phyloP scores from a whole-genome alignment of 768 basidiomycete genomes.

The Phylloporus scabripes region DNA sequence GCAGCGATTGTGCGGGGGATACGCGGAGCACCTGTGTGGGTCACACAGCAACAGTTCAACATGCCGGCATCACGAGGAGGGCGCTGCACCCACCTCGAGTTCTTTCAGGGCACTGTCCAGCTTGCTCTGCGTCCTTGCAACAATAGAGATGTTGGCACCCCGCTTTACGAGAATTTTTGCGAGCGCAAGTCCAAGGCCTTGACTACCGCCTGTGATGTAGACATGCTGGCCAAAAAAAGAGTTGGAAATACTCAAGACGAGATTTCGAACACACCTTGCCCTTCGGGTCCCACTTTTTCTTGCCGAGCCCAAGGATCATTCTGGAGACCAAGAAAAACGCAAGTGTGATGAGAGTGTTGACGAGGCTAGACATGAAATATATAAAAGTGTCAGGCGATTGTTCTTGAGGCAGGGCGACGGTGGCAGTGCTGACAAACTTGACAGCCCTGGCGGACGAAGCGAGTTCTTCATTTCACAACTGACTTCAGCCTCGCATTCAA shows the following conservation, averaged over 20 bases:
- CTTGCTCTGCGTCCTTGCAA: conserved; percentile 66
- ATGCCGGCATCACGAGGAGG: background rate
- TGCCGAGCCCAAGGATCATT: conserved; percentile 19
- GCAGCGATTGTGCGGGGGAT: conserved; percentile 54
- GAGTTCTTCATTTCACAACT: too few relatives aligned
- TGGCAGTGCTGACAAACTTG: too few relatives aligned
- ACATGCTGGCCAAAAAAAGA: conserved; percentile 50
- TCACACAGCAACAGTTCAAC: background rate
- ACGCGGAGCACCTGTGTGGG: conserved; percentile 44
- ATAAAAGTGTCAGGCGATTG: too few relatives aligned
- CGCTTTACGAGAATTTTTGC: conserved; percentile 57
- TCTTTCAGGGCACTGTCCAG: conserved; percentile 54
- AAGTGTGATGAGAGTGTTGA: conserved; percentile 10
- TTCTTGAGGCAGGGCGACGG: too few relatives aligned
- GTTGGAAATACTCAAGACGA: too few relatives aligned
- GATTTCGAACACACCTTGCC: conserved; percentile 31
- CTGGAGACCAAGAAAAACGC: conserved; percentile 3
- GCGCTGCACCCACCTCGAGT: conserved; percentile 51
- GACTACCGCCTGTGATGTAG: conserved; percentile 80
- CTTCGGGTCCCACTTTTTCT: conserved; percentile 45
- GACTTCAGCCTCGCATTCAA: too few relatives aligned
- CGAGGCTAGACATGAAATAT: background rate
- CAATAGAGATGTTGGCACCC: conserved; percentile 82
- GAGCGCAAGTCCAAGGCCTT: conserved; percentile 74
- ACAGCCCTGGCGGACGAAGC: too few relatives aligned